Conservation (phyloP, 148 eudicot species). For the Tetragonia tetragonoides region DNA sequence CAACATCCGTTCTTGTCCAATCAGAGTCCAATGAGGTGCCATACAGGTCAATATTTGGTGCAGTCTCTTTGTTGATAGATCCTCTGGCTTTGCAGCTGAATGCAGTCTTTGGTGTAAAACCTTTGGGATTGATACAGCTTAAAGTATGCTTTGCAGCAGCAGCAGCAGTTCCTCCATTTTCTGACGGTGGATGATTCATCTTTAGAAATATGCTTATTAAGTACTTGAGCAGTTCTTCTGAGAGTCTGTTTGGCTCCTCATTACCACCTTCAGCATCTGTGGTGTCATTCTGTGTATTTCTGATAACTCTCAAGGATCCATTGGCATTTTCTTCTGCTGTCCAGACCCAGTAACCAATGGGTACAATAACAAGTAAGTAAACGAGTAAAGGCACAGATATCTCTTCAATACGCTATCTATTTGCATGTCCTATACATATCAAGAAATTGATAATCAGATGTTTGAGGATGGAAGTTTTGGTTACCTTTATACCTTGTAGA, state of each 20-base stretch:
- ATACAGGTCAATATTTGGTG: conserved; percentile 38
- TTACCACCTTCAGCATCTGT: conserved; percentile 30
- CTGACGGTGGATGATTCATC: conserved; percentile 42
- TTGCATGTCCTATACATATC: not conserved
- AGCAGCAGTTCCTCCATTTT: conserved; percentile 35
- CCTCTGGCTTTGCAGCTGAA: conserved; percentile 56
- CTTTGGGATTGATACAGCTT: conserved; percentile 60
- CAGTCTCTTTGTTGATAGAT: conserved; percentile 34
- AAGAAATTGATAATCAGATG: not conserved
- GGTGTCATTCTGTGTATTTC: conserved; percentile 23
- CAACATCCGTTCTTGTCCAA: conserved; percentile 40
- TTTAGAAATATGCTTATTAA: conserved; percentile 64
- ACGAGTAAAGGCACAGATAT: not conserved
- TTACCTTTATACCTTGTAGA: conserved; percentile 39
- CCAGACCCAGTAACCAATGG: not conserved
- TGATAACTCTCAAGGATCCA: conserved; percentile 31
- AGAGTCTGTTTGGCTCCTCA: conserved; percentile 63
- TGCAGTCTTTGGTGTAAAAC: conserved; percentile 50
- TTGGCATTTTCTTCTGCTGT: conserved; percentile 39
- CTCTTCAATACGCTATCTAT: not conserved
- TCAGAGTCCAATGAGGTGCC: conserved; percentile 38
- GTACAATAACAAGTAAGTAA: not conserved
- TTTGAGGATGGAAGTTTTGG: not conserved
- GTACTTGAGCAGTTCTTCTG: conserved; percentile 74
- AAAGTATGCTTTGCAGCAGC: conserved; percentile 39